Evolutionary conservation across 2,329 filamentous ascomycete species (phyloP), one percentile per base, ranked within the genome.

Genomic region (Trichoderma pleuroti): DNA sequence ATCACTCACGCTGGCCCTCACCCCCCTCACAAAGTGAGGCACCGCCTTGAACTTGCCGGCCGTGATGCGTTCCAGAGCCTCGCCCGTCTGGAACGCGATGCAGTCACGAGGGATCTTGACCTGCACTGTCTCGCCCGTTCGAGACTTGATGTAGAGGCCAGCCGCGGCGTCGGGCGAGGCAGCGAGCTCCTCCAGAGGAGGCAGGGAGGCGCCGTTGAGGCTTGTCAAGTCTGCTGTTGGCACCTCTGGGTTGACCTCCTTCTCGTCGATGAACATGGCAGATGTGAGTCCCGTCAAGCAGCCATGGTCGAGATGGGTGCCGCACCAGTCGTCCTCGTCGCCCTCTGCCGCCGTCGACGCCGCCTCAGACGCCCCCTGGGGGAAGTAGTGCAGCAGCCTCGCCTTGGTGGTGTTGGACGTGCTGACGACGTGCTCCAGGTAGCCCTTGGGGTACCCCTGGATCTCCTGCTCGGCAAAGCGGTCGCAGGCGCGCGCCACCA

Each of bases 81-180:
- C 93, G 2, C 95, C 96, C 0, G 95, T 99, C 84, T 99, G 95
- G 79, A 99, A 99, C 0, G 93, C 96, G 63, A 99, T 91, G 80
- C 93, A 96, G 78, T 97, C 94, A 54, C 90, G 87, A 1, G 95
- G 96, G 74, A 99, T 98, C 78, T 91, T 90, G 75, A 98, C 93
- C 81, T 98, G 96, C n/a, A 94, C 91, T 1, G 92, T 91, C 72
- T 91, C 85, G 2, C 93, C 94, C 0, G 90, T 88, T 57, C 96
- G 91, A 34, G 94, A 95, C 79, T 92, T 92, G 82, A 98, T 97
- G 83, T 98, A 98, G n/a, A 99, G 84, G 0, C 96, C 96, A 0
- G 95, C 92, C 14, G 88, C 87, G 5, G 94, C 90, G 77, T 98
- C 94, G 0, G 96, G 95, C 4, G 93, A 94, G 0, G 85, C 78